Base-by-base conservation (phyloP, 1,284 basidiomycete genomes). In the Trametes hirsuta region DNA sequence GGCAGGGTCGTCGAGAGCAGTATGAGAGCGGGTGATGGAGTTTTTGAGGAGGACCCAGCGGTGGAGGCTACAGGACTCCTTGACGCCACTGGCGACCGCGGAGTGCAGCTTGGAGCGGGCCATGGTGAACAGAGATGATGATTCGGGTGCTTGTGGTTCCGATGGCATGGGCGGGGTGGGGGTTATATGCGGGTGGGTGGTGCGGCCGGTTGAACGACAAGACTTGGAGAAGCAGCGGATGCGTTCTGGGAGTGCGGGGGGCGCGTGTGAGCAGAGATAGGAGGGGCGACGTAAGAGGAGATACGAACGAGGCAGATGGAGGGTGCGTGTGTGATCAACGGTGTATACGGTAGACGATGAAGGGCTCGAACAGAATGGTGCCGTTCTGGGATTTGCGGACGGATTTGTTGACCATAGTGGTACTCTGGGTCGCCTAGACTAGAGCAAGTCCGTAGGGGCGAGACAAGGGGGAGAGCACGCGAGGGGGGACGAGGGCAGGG, bases 41-140 rank as follows among this genome's bases (percentile, higher is more conserved):
- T 93, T 93, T 88, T 91, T 91, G 73, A 93, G 82, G 59, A 93
- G 81, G 57, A 93, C 90, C 88, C 89, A 91, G 72, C 90, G 89
- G 73, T 90, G 89, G 77, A 93, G 82, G 76, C 84, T 90, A 78
- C 82, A 81, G 67, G 77, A 84, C 76, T 89, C 87, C 75, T 81
- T 85, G 74, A 70, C 69, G 65, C 74, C 71, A 59, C 80, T 76
- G 59, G 80, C 79, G 67, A 82, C 72, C 69, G 84, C 85, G 62
- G 80, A 74, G 66, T 86, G 84, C 76, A 93, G 81, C 80, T 93
- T 93, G 75, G 79, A 84, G 71, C 85, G 88, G 74, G 90, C 86
- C 75, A 91, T 77, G 66, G 79, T 76, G 68, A 82, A 84, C 49
- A 90, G 77, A 22, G 72, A 70, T 42, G 62, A 44, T 45, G 66